Evolutionary conservation across 2,329 filamentous ascomycete species (phyloP), one percentile per base, ranked within the genome.

Genomic region (Neopestalotiopsis sp.): DNA sequence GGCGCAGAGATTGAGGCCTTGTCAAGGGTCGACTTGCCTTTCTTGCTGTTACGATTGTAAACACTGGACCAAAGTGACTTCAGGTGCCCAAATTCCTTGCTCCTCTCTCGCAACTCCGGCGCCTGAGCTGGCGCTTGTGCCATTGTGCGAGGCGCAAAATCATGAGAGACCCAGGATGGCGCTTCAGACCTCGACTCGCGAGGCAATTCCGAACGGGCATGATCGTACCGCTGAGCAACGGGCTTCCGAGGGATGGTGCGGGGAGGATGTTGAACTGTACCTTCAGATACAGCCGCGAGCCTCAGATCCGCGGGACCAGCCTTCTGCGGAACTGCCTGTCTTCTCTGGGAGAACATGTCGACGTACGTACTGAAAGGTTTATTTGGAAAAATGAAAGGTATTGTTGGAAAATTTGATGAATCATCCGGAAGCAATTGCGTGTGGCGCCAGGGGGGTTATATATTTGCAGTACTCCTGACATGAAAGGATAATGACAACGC

Each of bases 1-100:
- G 62, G 62, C 24, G 40, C 40, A 56, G 63, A 66, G 45, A 66
- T 66, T 14, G 32, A n/a, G 14, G 40, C n/a, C 63, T 40, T 56
- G 49, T 66, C 45, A 14, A 34, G 6, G 38, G 6, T 52, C 20
- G 20, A 32, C 28, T 58, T 66, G 28, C 24, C 40, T 45, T 66
- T 66, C 28, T 38, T 66, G 20, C 45, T 17, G 20, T 42, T 17
- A 28, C 59, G 59, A 13, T 34, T 17, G 32, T 62, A 62, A 6
- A 38, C 42, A 20, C 13, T 45, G n/a, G 30, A 57, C 2, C 57
- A n/a, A 38, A 57, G 24, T n/a, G 49, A 9, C 9, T 34, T 66
- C 34, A 28, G 28, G 4, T 38, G 49, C 13, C 14, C 28, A 66
- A 9, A n/a, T 24, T 66, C 24, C 42, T 24, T 66, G 45, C 28